Conservation (phyloP, 768 basidiomycete genomes). For the Xerocomellus chrysenteron region DNA sequence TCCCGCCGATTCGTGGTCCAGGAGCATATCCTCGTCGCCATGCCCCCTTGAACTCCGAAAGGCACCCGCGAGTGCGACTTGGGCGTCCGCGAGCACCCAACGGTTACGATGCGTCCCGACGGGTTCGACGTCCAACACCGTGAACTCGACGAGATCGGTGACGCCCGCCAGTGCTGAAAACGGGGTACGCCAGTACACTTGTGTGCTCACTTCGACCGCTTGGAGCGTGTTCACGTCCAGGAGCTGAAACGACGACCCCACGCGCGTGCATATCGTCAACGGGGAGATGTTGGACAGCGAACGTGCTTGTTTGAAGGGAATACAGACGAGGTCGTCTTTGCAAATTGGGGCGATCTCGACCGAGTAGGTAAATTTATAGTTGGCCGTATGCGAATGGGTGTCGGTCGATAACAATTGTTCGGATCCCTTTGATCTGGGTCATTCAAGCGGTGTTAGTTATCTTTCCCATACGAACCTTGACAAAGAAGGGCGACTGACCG, state of each 20-base stretch:
- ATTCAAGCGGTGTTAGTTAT: not conserved
- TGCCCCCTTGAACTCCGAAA: constrained; percentile 55
- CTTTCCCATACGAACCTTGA: not conserved
- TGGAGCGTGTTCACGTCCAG: constrained; percentile 88
- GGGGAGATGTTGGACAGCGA: constrained; percentile 86
- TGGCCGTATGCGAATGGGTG: constrained; percentile 88
- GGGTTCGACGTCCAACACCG: constrained; percentile 91
- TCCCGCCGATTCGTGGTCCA: constrained; percentile 63
- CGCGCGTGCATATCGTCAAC: constrained; percentile 82
- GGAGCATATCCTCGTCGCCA: constrained; percentile 49
- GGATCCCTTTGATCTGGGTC: constrained; percentile 77
- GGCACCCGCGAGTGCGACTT: constrained; percentile 83
- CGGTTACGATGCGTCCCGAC: constrained; percentile 69
- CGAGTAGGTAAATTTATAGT: constrained; percentile 97
- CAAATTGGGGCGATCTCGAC: constrained; percentile 97
- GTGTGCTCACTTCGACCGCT: constrained; percentile 72
- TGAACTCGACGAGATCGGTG: constrained; percentile 90
- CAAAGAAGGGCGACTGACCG: constrained; percentile 51
- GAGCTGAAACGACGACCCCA: constrained; percentile 89
- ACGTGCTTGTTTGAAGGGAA: constrained; percentile 81
- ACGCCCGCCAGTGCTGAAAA: constrained; percentile 83
- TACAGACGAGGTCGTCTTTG: constrained; percentile 94
- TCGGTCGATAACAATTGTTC: constrained; percentile 94
- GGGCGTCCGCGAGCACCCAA: constrained; percentile 82
- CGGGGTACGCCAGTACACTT: constrained; percentile 88